Evolutionary conservation across 306 rosid species (phyloP).

Genomic region (Cicer yamashitae): DNA sequence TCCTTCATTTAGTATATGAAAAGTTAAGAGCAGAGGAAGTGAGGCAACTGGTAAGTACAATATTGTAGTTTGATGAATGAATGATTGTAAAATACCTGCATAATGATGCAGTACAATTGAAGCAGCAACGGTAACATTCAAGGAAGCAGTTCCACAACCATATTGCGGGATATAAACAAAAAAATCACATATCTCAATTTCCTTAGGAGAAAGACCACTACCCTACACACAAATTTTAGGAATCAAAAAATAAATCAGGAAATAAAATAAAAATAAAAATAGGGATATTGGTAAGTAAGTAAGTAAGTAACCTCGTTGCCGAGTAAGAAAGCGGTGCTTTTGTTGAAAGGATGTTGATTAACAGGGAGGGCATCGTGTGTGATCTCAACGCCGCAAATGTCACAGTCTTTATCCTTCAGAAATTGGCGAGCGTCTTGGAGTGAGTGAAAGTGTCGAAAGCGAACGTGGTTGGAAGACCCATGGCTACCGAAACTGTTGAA

Average conservation of each 20-base stretch:
- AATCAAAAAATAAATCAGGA: not conserved
- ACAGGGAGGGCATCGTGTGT: constrained; percentile 74
- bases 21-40: not conserved
- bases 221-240: constrained; percentile 55
- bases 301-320: constrained; percentile 74
- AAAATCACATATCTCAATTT: constrained; percentile 86
- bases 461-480: constrained; percentile 83
- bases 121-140: constrained; percentile 93
- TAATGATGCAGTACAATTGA: constrained; percentile 93
- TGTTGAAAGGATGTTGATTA: constrained; percentile 82
- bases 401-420: constrained; percentile 82
- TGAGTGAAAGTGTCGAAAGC: constrained; percentile 90
- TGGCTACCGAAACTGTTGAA: constrained; percentile 93
- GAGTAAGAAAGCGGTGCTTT: constrained; percentile 84
- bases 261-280: not conserved
- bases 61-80: constrained; percentile 5
- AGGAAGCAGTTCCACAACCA: constrained; percentile 88
- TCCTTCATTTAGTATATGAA: not conserved
- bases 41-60: not conserved
- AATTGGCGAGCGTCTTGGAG: constrained; percentile 72
- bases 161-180: constrained; percentile 93
- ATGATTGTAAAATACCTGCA: constrained; percentile 57
- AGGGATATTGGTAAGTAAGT: not conserved
- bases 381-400: constrained; percentile 95
- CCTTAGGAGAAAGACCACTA: constrained; percentile 85